Conservation (phyloP, 495 filamentous ascomycete genomes). For the Podospora pseudopauciseta region DNA sequence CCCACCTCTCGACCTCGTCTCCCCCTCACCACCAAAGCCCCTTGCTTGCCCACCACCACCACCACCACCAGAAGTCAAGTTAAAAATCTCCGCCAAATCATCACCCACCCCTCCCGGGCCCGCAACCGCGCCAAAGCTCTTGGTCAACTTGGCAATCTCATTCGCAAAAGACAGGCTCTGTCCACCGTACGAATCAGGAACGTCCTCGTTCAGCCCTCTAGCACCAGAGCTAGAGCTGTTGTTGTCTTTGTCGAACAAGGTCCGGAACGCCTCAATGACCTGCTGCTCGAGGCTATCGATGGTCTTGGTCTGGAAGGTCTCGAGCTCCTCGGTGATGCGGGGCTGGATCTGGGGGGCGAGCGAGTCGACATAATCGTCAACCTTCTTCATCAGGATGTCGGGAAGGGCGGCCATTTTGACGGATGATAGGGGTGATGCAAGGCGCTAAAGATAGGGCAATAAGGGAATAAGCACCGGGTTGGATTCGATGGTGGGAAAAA, state of each 20-base stretch:
- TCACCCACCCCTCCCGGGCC: constrained; percentile 25
- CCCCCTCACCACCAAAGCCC: constrained; percentile 15
- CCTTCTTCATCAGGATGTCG: constrained; percentile 32
- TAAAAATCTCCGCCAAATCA: constrained; percentile 35
- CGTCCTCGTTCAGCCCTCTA: constrained; percentile 21
- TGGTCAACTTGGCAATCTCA: constrained; percentile 33
- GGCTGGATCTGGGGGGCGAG: constrained; percentile 38
- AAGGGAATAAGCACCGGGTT: not conserved
- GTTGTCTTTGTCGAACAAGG: constrained; percentile 30
- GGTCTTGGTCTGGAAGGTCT: constrained; percentile 33
- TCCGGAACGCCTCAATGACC: constrained; percentile 33
- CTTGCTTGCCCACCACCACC: constrained; percentile 1
- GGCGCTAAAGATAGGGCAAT: not conserved
- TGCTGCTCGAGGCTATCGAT: constrained; percentile 34
- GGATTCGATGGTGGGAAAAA: not conserved
- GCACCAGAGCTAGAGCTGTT: constrained; percentile 2
- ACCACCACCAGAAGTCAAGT: constrained; percentile 26
- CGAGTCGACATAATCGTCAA: constrained; percentile 38
- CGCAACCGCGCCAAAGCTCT: constrained; percentile 28
- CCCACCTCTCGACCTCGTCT: constrained; percentile 18
- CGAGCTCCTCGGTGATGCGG: constrained; percentile 34
- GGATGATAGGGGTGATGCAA: not conserved
- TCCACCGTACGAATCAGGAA: constrained; percentile 32
- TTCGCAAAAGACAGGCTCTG: constrained; percentile 35
- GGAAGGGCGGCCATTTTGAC: constrained; percentile 15